phyloP scores from a whole-genome alignment of 306 rosid species.

The Leucaena leucocephala region DNA sequence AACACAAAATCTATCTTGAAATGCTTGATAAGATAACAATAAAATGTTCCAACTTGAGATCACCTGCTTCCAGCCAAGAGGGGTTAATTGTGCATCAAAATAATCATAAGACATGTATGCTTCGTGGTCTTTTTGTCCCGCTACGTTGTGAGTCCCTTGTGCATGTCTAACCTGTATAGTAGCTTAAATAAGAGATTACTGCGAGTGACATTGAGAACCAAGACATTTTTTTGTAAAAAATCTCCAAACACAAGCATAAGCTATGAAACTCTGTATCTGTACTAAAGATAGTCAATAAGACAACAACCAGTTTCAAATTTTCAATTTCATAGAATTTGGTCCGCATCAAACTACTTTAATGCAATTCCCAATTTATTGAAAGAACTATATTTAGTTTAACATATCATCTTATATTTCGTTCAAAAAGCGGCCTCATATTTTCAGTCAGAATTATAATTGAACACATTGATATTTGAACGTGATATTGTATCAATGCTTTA shows the following conservation, averaged over 20 bases:
- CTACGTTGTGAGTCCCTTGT: slow-evolving; percentile 92
- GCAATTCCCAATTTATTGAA: slow-evolving; percentile 7
- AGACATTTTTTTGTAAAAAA: neutral
- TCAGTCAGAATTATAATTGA: neutral
- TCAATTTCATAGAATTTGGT: neutral
- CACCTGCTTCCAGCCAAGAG: slow-evolving; percentile 97
- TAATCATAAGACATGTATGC: slow-evolving; percentile 73
- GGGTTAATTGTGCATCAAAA: slow-evolving; percentile 85
- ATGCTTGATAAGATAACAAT: slow-evolving; percentile 21
- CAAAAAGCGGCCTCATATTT: neutral
- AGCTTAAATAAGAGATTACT: slow-evolving; percentile 21
- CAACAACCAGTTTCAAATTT: slow-evolving; percentile 11
- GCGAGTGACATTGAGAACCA: slow-evolving; percentile 1
- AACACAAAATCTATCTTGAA: slow-evolving; percentile 8
- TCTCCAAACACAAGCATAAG: slow-evolving; percentile 1
- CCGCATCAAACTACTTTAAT: slow-evolving; percentile 1
- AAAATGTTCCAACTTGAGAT: neutral
- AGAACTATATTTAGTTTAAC: slow-evolving; percentile 11
- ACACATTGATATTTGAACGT: neutral
- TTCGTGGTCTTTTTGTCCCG: slow-evolving; percentile 62
- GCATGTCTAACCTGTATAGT: slow-evolving; percentile 89
- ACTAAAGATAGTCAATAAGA: neutral
- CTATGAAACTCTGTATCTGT: neutral
- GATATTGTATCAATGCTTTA: neutral
- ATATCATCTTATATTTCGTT: neutral